Conservation (phyloP, 306 rosid species). For the Rosa chinensis region DNA sequence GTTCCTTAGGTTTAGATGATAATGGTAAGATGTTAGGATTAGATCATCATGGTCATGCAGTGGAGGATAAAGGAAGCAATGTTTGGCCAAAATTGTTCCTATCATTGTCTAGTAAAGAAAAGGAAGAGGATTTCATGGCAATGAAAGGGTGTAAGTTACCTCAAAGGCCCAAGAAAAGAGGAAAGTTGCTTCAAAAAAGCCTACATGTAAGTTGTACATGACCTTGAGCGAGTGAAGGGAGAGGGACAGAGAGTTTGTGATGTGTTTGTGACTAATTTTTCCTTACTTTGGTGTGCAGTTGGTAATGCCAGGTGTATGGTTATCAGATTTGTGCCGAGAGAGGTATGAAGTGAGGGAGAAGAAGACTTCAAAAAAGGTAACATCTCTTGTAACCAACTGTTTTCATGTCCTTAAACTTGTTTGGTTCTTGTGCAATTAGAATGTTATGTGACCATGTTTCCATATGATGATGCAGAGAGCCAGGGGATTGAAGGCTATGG, state of each 20-base stretch:
- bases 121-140: slow-evolving; percentile 66
- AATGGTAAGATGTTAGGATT: slow-evolving; percentile 44
- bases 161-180: slow-evolving; percentile 61
- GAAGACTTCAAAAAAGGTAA: slow-evolving; percentile 62
- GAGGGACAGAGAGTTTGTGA: neutral
- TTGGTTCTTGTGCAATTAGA: neutral
- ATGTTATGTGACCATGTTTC: neutral
- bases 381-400: neutral
- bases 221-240: neutral
- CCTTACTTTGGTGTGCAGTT: slow-evolving; percentile 33
- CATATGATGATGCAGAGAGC: slow-evolving; percentile 47
- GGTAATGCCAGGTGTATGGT: slow-evolving; percentile 63
- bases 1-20: slow-evolving; percentile 55
- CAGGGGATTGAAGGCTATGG: slow-evolving; percentile 66
- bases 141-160: slow-evolving; percentile 69
- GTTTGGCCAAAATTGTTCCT: slow-evolving; percentile 57
- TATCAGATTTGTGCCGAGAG: slow-evolving; percentile 58
- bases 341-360: slow-evolving; percentile 69
- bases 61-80: slow-evolving; percentile 31
- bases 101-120: slow-evolving; percentile 58
- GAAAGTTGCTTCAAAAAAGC: slow-evolving; percentile 51
- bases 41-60: slow-evolving; percentile 32
- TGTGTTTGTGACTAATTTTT: neutral
- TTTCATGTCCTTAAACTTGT: neutral
- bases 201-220: slow-evolving; percentile 39